Base-by-base conservation (phyloP, 1,139 yeast genomes). In the Hansenula lynferdii region DNA sequence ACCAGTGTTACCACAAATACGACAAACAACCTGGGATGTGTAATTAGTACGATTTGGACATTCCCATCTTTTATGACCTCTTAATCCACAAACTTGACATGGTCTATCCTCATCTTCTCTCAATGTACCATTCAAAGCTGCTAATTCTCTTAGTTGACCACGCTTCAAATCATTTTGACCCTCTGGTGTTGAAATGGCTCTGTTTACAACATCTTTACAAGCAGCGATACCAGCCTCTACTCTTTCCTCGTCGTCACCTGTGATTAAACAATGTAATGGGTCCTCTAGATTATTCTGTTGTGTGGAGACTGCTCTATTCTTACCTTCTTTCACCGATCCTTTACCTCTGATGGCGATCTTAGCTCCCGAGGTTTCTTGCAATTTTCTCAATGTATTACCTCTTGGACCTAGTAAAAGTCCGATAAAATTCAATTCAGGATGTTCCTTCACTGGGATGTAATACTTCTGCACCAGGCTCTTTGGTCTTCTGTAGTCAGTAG, bases 281-380 rank as follows among this genome's bases (percentile, higher is more conserved):
- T 92, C 98, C 51, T 77, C 77, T 50, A 76, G 60, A 42, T 77
- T 74, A 40, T 77, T 72, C 31, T 51, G 56, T 35, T 60, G 61
- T 0, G 49, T 40, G 2, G 53, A 46, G 2, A 64, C 62, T 19
- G 67, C 65, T 34, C 70, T 67, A 42, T 75, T 74, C 58, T 82
- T 84, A 31, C 97, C 97, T 56, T 87, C 96, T 56, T 92, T 92
- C 17, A 89, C 95, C 0, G 97, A 89, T 0, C 99, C 99, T 51
- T 84, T 80, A 28, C 97, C 97, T 52, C 97, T 69, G 29, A 90
- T 84, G 3, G 90, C 94, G 44, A 90, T 80, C 45, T 74, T 75
- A 18, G 97, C 96, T 1, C 95, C 95, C 36, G 94, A 80, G 37
- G 82, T 79, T 35, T 78, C 81, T 57, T 90, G 96, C 62, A 94